Evolutionary conservation across 2,329 filamentous ascomycete genomes (phyloP), one percentile per base, ranked within the genome.

Genomic region (Escovopsis sp.): DNA sequence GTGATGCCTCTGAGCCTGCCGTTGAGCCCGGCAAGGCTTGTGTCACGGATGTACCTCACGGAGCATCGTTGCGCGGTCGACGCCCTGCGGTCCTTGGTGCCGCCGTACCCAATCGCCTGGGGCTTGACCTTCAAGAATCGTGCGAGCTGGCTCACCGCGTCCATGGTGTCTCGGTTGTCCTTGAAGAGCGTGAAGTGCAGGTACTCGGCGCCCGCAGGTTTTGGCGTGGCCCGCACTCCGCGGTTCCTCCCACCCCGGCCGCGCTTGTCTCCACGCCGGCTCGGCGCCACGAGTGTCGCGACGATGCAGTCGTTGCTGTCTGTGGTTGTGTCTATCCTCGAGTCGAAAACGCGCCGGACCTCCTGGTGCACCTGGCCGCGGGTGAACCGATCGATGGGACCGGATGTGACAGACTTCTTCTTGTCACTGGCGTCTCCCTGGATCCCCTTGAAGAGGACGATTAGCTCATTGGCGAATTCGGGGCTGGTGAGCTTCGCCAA

Each of bases 161-260:
- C 87, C 82, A 94, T 92, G 1, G 87, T 94, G 52, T 94, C 87
- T 52, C 88, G 87, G 60, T 94, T 94, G 60, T 94, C 87, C 60
- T 94, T 94, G 70, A 88, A 92, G 35, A 94, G 66, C 1, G 83
- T 88, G 54, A 94, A 93, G 55, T 94, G 86, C 12, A 94, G 62
- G 54, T 84, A 90, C 33, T 86, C 79, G 14, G 81, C 84, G 14
- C 35, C 39, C 68, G 55, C 41, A 39, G 54, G 54, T 41, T 57
- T 54, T 39, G 56, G 51, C 3, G 52, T 48, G 10, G 40, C 43
- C 13, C 38, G 42, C 21, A n/a, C n/a, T n/a, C 43, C 43, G 12
- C 45, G 45, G 15, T 43, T 43, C 9, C 48, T 47, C 17, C 50
- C 45, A 3, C 43, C 47, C 29, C 50, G 39, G 35, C 39, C 42